A percentile compares a stretch with the other conserved stretches of the same genome.
phyloP scores from a whole-genome alignment of 2,329 filamentous ascomycete species.

The Botrytis aclada region DNA sequence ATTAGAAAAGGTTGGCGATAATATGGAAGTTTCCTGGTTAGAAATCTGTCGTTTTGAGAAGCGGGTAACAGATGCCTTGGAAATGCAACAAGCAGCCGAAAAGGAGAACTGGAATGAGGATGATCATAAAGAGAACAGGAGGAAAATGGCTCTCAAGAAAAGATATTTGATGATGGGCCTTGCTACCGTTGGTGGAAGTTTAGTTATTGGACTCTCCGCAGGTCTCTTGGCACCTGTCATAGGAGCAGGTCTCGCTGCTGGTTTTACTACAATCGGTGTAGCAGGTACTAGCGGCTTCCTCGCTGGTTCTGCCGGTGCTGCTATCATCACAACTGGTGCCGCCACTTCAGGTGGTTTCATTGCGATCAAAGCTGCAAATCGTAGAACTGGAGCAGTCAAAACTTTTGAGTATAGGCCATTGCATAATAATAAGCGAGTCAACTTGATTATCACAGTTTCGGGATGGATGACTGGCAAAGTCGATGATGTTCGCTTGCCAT shows the following conservation, averaged over 20 bases:
- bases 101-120: slow-evolving; percentile 98
- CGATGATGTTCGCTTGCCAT: slow-evolving; percentile 92
- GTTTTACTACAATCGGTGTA: slow-evolving; percentile 92
- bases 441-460: slow-evolving; percentile 90
- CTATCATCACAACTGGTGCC: slow-evolving; percentile 87
- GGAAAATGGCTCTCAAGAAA: slow-evolving; percentile 76
- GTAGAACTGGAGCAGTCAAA: slow-evolving; percentile 85
- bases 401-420: slow-evolving; percentile 96
- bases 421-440: slow-evolving; percentile 97
- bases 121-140: slow-evolving; percentile 82
- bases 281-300: slow-evolving; percentile 85
- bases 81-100: slow-evolving; percentile 93
- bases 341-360: slow-evolving; percentile 85
- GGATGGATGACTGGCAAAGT: slow-evolving; percentile 99
- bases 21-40: slow-evolving; percentile 79
- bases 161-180: slow-evolving; percentile 95
- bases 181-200: slow-evolving; percentile 88
- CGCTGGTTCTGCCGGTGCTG: slow-evolving; percentile 86
- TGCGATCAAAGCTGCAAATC: slow-evolving; percentile 77
- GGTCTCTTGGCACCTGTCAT: slow-evolving; percentile 91
- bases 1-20: slow-evolving; percentile 76
- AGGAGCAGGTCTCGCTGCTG: slow-evolving; percentile 87
- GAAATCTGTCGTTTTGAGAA: slow-evolving; percentile 98
- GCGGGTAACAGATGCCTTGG: slow-evolving; percentile 89
- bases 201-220: slow-evolving; percentile 93